These are phyloP conservation scores for Hypoxylon sp. DNA, from an alignment of 2,329 filamentous ascomycete genomes.

Conservation along the genomic window DNA sequence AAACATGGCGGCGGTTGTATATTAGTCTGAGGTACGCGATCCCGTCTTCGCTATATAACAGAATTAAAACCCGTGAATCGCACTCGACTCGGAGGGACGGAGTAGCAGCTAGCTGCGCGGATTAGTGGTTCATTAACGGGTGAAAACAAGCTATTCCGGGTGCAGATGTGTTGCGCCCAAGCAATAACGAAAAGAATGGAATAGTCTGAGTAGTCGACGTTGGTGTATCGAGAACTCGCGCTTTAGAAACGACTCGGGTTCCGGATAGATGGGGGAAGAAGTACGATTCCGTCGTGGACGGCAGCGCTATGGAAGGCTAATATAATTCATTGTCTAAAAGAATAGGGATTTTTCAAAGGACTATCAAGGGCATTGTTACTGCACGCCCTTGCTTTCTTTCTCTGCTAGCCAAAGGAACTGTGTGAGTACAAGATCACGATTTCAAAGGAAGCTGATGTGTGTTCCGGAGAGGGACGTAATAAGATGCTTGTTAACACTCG, in stretches of 20 bases:
- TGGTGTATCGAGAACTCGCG: slow-evolving; percentile 19
- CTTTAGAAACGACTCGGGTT: slow-evolving; percentile 8
- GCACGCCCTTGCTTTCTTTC: slow-evolving; percentile 16
- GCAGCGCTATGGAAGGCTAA: slow-evolving; percentile 39
- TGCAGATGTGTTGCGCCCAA: slow-evolving; percentile 1
- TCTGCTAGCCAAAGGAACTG: slow-evolving; percentile 29
- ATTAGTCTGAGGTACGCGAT: slow-evolving; percentile 18
- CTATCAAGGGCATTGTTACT: slow-evolving; percentile 45
- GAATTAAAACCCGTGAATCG: slow-evolving; percentile 31
- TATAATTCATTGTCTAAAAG: slow-evolving; percentile 42
- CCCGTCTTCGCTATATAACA: slow-evolving; percentile 19
- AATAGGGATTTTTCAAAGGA: slow-evolving; percentile 44
- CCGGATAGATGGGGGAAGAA: slow-evolving; percentile 26
- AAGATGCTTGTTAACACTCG: slow-evolving; percentile 4
- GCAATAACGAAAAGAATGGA: slow-evolving; percentile 8
- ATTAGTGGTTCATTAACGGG: slow-evolving; percentile 12
- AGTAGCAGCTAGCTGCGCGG: slow-evolving; percentile 29
- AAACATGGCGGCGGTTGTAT: slow-evolving; percentile 45
- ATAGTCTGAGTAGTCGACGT: slow-evolving; percentile 12
- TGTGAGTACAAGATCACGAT: slow-evolving; percentile 4
- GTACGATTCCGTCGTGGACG: slow-evolving; percentile 33
- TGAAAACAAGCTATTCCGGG: slow-evolving; percentile 6
- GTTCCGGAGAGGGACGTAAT: neutral
- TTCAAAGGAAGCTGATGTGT: slow-evolving; percentile 25
- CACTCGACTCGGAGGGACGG: slow-evolving; percentile 12